These are phyloP conservation scores for Cymbomonas tetramitiformis DNA, from an alignment of 139 green algal species.

Conservation along the genomic window DNA sequence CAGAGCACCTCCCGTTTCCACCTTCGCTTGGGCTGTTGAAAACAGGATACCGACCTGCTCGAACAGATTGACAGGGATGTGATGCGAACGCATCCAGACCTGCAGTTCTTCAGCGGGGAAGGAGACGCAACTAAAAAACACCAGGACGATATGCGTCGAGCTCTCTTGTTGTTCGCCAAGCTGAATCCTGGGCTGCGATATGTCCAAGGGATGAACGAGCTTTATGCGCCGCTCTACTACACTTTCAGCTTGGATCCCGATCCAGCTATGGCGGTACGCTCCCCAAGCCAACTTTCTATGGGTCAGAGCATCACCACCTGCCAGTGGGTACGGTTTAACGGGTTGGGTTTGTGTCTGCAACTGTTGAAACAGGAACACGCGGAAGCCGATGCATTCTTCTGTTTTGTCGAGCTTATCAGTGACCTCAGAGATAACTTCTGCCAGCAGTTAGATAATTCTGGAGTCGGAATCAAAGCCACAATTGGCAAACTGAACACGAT, in stretches of 20 bases:
- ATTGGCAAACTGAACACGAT: slow-evolving; percentile 48
- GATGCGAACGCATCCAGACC: slow-evolving; percentile 80
- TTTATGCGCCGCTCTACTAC: slow-evolving; percentile 81
- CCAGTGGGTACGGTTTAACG: background rate
- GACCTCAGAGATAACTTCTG: slow-evolving; percentile 86
- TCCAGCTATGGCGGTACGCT: background rate
- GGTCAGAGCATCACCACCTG: background rate
- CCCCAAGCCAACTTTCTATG: background rate
- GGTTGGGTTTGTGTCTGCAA: background rate
- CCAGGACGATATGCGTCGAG: slow-evolving; percentile 54
- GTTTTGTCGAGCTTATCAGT: slow-evolving; percentile 66
- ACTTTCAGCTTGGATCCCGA: slow-evolving; percentile 55
- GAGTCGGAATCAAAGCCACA: slow-evolving; percentile 64
- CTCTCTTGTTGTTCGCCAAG: slow-evolving; percentile 92
- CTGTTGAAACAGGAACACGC: slow-evolving; percentile 29
- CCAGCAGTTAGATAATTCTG: slow-evolving; percentile 79
- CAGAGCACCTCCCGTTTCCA: too few relatives aligned
- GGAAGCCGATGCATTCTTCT: slow-evolving; percentile 87
- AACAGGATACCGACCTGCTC: background rate
- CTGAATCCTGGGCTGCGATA: slow-evolving; percentile 88
- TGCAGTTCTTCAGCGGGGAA: slow-evolving; percentile 82
- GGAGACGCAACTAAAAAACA: slow-evolving; percentile 15
- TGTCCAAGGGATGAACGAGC: slow-evolving; percentile 97
- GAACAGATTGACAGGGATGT: slow-evolving; percentile 89
- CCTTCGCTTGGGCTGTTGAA: too few relatives aligned